These are phyloP conservation scores for Diaporthe vexans DNA, from an alignment of 2,329 filamentous ascomycete species.

Conservation along the genomic window DNA sequence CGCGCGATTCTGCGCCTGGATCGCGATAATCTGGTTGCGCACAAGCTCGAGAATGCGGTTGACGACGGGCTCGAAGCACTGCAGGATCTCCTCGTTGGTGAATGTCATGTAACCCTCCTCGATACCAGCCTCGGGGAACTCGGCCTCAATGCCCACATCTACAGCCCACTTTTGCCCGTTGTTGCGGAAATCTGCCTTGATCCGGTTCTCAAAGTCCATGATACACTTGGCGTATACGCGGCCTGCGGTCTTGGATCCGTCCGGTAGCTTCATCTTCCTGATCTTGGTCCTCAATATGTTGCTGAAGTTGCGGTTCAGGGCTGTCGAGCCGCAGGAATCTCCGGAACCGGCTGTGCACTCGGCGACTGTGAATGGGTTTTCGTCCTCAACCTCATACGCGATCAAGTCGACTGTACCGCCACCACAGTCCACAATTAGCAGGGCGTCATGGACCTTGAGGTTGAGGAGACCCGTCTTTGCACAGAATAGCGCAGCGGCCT, in stretches of 20 bases:
- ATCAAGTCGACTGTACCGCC: conserved; percentile 99
- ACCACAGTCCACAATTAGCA: conserved; percentile 97
- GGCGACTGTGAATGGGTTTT: conserved; percentile 95
- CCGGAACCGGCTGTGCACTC: conserved; percentile 98
- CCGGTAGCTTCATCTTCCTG: conserved; percentile 98
- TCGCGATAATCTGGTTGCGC: conserved; percentile 98
- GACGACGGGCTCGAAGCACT: conserved; percentile 98
- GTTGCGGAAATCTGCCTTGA: conserved; percentile 99
- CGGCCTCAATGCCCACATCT: conserved; percentile 97
- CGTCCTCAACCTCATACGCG: conserved; percentile 98
- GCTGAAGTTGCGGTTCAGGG: conserved; percentile 97
- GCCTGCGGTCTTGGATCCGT: conserved; percentile 96
- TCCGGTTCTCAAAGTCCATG: conserved; percentile 99
- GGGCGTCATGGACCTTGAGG: conserved; percentile 98
- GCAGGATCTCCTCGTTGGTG: conserved; percentile 98
- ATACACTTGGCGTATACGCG: conserved; percentile 99
- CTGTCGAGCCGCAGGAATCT: conserved; percentile 98
- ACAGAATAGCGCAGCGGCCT: conserved; percentile 97
- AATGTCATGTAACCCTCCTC: conserved; percentile 99
- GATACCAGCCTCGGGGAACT: conserved; percentile 97
- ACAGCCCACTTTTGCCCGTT: conserved; percentile 99
- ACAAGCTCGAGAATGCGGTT: conserved; percentile 97
- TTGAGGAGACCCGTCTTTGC: conserved; percentile 96
- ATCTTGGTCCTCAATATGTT: conserved; percentile 99
- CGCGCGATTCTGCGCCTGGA: conserved; percentile 94